A percentile compares a stretch with the other conserved stretches of the same genome.
These are phyloP conservation scores for Tricholoma hemisulphureum DNA, from an alignment of 768 basidiomycete species.

Conservation along the genomic window DNA sequence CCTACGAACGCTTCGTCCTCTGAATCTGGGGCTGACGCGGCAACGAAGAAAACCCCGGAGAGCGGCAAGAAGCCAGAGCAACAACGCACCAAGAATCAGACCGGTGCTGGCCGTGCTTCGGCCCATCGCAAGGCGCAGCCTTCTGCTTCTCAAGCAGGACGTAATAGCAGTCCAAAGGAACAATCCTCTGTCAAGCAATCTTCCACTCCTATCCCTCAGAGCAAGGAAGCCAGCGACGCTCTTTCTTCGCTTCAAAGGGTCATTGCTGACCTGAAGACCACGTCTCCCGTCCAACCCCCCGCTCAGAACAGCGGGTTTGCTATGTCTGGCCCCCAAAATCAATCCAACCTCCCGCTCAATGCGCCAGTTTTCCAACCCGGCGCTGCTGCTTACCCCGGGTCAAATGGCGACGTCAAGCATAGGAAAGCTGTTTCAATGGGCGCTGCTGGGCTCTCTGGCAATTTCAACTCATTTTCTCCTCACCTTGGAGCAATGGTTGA, in stretches of 20 bases:
- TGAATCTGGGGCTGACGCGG: constrained; percentile 76
- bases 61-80: constrained; percentile 53
- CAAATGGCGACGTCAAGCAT: constrained; percentile 60
- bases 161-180: constrained; percentile 42
- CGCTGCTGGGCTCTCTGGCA: constrained; percentile 51
- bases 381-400: constrained; percentile 51
- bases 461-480: constrained; percentile 72
- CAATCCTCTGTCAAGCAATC: constrained; percentile 46
- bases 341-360: constrained; percentile 58
- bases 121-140: constrained; percentile 56
- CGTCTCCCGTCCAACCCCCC: constrained; percentile 59
- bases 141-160: constrained; percentile 57
- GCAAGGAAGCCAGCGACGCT: constrained; percentile 71
- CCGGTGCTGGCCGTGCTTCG: constrained; percentile 44
- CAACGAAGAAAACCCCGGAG: constrained; percentile 56
- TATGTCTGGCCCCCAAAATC: constrained; percentile 47
- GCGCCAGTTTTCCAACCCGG: constrained; percentile 78
- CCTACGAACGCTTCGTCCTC: constrained; percentile 37
- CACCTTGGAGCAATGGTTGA: constrained; percentile 84
- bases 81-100: constrained; percentile 53
- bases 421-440: constrained; percentile 82
- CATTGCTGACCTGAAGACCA: constrained; percentile 90
- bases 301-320: constrained; percentile 41
- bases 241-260: constrained; percentile 88
- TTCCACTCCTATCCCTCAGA: constrained; percentile 45